These are phyloP conservation scores for Linderina pennispora DNA, from an alignment of 192 early-diverging fungal genomes.

Conservation along the genomic window DNA sequence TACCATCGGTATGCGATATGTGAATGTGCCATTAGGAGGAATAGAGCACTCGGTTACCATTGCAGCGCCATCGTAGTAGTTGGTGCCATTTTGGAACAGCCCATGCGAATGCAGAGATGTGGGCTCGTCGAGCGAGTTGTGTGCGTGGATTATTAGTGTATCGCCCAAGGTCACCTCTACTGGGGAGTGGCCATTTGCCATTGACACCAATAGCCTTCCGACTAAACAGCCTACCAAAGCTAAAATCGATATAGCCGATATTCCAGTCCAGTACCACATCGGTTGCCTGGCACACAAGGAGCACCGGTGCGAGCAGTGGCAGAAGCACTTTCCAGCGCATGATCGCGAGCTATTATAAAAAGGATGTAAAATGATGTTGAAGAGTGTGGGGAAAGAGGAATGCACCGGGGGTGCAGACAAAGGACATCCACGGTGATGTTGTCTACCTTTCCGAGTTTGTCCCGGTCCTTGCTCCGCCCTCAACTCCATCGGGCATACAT, in stretches of 20 bases:
- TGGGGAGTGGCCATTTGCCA: neutral
- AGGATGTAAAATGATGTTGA: too few species aligned
- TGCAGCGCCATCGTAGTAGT: neutral
- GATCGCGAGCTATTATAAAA: too few species aligned
- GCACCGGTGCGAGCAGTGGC: too few species aligned
- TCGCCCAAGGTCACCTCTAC: neutral
- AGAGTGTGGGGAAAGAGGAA: too few species aligned
- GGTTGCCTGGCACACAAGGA: too few species aligned
- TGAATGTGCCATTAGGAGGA: constrained; percentile 48
- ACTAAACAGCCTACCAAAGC: constrained; percentile 52
- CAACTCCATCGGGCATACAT: too few species aligned
- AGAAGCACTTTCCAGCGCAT: too few species aligned
- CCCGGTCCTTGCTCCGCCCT: too few species aligned
- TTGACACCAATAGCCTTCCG: constrained; percentile 51
- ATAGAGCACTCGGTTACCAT: neutral
- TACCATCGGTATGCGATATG: constrained; percentile 57
- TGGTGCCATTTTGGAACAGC: neutral
- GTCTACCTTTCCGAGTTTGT: too few species aligned
- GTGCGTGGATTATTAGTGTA: constrained; percentile 48
- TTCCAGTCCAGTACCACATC: constrained; percentile 56
- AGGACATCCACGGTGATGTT: too few species aligned
- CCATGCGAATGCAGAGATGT: neutral
- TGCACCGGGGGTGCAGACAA: too few species aligned
- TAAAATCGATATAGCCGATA: constrained; percentile 51
- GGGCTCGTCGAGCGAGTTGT: neutral